These are phyloP conservation scores for Lepidopterella palustris DNA, from an alignment of 495 filamentous ascomycete species.

Conservation along the genomic window DNA sequence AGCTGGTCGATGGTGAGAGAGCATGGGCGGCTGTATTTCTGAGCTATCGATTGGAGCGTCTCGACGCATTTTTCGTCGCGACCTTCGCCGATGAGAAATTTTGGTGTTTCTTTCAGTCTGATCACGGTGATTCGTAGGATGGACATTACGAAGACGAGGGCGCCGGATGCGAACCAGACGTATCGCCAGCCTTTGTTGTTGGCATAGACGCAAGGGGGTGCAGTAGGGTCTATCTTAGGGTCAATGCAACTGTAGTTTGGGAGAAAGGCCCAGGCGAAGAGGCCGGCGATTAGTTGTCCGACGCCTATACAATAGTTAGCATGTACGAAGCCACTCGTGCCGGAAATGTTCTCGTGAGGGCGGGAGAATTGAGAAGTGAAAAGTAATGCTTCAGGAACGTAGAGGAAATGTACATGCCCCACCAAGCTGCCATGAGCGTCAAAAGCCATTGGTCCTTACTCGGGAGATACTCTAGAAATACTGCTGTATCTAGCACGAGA, in stretches of 20 bases:
- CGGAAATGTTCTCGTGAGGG: not conserved
- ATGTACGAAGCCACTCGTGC: too few species aligned
- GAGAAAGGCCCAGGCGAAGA: conserved; percentile 38
- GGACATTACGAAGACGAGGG: conserved; percentile 60
- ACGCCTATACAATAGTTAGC: conserved; percentile 11
- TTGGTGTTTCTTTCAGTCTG: conserved; percentile 63
- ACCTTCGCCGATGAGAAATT: conserved; percentile 60
- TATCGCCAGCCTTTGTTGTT: conserved; percentile 32
- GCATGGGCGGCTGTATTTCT: conserved; percentile 56
- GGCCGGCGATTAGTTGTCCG: conserved; percentile 35
- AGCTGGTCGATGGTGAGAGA: conserved; percentile 57
- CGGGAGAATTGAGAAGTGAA: not conserved
- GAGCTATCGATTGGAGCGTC: conserved; percentile 55
- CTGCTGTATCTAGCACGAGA: conserved; percentile 61
- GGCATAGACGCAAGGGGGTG: conserved; percentile 24
- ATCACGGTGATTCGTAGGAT: conserved; percentile 62
- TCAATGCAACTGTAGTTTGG: conserved; percentile 33
- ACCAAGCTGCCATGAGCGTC: conserved; percentile 47
- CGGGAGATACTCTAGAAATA: conserved; percentile 49
- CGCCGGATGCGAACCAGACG: conserved; percentile 48
- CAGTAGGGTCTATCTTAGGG: not conserved
- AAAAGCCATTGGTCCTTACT: conserved; percentile 43
- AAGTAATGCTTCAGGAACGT: not conserved
- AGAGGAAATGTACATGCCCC: conserved; percentile 33
- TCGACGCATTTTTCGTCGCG: conserved; percentile 56